Conservation (phyloP, 345 rosid species). For the Mallotus nudiflorus region DNA sequence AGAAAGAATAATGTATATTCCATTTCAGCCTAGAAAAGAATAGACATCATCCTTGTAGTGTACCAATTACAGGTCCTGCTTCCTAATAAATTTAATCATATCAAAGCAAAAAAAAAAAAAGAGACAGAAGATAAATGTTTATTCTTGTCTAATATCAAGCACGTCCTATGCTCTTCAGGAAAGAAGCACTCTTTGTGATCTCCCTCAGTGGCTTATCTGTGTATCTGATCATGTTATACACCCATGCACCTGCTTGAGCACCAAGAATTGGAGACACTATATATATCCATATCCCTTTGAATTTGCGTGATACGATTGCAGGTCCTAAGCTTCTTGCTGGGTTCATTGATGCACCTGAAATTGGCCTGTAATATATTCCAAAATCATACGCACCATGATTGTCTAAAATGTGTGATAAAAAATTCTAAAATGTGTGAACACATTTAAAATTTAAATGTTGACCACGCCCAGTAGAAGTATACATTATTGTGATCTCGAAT, state of each 20-base stretch:
- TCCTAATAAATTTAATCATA: too few species aligned
- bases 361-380: slow-evolving; percentile 40
- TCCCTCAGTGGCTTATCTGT: slow-evolving; percentile 72
- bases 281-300: slow-evolving; percentile 73
- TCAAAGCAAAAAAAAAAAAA: neutral
- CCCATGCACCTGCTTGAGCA: slow-evolving; percentile 73
- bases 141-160: neutral
- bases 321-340: slow-evolving; percentile 93
- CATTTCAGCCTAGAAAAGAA: neutral
- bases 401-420: too few species aligned
- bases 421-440: too few species aligned
- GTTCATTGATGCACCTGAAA: slow-evolving; percentile 88
- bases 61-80: neutral
- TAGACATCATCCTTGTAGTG: neutral
- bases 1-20: neutral
- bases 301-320: slow-evolving; percentile 58
- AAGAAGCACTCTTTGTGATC: slow-evolving; percentile 31
- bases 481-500: neutral
- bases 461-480: neutral
- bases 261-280: slow-evolving; percentile 60
- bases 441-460: too few species aligned
- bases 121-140: neutral
- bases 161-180: slow-evolving; percentile 4
- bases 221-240: slow-evolving; percentile 65
- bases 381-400: neutral